Conservation (phyloP, 805 yeast species). For the Saccharomycopsis fermentans region DNA sequence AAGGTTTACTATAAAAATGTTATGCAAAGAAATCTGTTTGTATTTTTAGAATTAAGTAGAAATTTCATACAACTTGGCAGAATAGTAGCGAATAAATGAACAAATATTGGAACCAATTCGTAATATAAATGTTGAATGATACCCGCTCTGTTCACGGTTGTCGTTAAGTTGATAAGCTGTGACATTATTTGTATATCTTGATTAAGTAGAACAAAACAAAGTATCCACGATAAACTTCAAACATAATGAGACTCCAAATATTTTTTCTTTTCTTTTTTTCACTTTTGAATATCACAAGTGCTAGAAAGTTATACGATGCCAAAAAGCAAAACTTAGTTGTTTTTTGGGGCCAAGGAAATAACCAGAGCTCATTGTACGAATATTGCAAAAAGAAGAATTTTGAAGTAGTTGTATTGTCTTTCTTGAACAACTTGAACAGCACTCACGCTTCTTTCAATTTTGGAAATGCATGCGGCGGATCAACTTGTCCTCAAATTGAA, state of each 20-base stretch:
- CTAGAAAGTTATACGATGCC: background rate
- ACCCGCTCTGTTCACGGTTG: no score
- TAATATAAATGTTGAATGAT: no score
- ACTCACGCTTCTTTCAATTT: constrained; percentile 31
- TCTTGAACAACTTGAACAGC: constrained; percentile 19
- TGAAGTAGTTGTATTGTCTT: constrained; percentile 13
- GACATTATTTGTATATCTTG: no score
- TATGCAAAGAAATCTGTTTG: no score
- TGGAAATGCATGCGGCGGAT: constrained; percentile 29
- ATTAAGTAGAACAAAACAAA: background rate
- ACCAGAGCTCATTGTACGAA: constrained; percentile 34
- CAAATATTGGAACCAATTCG: no score
- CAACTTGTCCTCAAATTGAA: constrained; percentile 33
- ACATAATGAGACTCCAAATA: background rate
- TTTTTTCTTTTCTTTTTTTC: background rate
- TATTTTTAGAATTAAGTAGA: no score
- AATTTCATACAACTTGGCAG: no score
- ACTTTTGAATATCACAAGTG: background rate
- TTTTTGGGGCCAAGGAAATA: constrained; percentile 68
- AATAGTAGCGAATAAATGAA: no score
- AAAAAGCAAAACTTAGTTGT: constrained; percentile 43
- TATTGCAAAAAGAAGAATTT: constrained; percentile 27
- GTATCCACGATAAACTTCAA: background rate
- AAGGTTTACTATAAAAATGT: background rate
- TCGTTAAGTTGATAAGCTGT: no score